A percentile compares a stretch with the other conserved stretches of the same genome.
Evolutionary conservation across 23 red algal genomes (phyloP).

Genomic region (Chondrus crispus): DNA sequence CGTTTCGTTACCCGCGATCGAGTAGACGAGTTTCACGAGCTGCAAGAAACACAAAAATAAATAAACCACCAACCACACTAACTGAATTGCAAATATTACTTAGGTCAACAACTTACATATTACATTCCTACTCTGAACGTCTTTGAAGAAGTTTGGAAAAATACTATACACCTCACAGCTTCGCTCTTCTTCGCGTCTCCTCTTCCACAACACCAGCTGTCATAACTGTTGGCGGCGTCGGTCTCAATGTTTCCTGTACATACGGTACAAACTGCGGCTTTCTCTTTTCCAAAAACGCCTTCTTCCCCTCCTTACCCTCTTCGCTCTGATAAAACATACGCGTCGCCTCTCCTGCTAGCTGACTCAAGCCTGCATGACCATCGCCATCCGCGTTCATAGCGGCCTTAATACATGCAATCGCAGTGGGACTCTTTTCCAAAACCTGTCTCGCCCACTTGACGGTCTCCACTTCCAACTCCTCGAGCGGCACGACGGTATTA

Average conservation of each 20-base stretch:
- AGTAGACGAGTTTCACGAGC: too few relatives aligned
- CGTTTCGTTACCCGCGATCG: too few relatives aligned
- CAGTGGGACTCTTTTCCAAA: slow-evolving; percentile 70
- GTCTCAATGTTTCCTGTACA: too few relatives aligned
- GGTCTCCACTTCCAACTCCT: slow-evolving; percentile 67
- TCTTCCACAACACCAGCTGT: too few relatives aligned
- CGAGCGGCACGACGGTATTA: slow-evolving; percentile 61
- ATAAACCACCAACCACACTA: too few relatives aligned
- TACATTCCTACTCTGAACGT: too few relatives aligned
- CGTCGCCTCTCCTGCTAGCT: slow-evolving; percentile 74
- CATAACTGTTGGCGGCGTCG: not conserved
- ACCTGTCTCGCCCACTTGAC: slow-evolving; percentile 70
- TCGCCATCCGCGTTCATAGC: slow-evolving; percentile 90
- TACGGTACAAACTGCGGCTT: slow-evolving; percentile 60
- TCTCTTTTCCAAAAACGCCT: slow-evolving; percentile 93
- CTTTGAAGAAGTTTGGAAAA: too few relatives aligned
- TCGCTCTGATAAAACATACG: slow-evolving; percentile 77
- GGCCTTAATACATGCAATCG: slow-evolving; percentile 86
- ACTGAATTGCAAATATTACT: too few relatives aligned
- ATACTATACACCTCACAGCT: too few relatives aligned
- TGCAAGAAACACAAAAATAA: too few relatives aligned
- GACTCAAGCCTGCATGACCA: slow-evolving; percentile 62
- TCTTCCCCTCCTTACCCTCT: slow-evolving; percentile 92
- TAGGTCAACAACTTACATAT: too few relatives aligned
- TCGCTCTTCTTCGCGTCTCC: too few relatives aligned